These are phyloP conservation scores for Baorangia bicolor DNA, from an alignment of 768 basidiomycete genomes.

Conservation along the genomic window DNA sequence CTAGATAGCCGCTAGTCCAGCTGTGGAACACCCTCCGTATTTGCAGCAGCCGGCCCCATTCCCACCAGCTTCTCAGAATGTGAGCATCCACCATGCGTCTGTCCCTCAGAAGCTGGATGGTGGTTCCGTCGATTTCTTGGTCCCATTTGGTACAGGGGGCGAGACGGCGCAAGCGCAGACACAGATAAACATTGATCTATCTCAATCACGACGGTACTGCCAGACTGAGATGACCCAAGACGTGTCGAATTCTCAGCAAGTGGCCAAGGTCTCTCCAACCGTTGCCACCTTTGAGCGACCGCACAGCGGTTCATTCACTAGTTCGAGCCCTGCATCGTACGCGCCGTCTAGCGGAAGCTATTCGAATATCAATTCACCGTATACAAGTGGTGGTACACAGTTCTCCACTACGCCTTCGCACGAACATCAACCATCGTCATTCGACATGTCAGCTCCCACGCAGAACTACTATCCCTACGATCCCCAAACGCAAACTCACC, in stretches of 20 bases:
- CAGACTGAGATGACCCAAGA: conserved; percentile 15
- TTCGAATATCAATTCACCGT: conserved; percentile 27
- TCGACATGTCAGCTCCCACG: conserved; percentile 18
- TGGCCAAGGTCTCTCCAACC: conserved; percentile 4
- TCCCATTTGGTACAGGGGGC: conserved; percentile 22
- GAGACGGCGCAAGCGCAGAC: conserved; percentile 13
- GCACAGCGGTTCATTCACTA: conserved; percentile 18
- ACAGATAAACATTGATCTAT: conserved; percentile 14
- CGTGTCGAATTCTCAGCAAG: conserved; percentile 2
- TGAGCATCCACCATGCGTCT: neutral
- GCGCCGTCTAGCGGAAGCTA: conserved; percentile 25
- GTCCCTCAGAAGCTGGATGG: conserved; percentile 18
- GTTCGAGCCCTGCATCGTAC: conserved; percentile 27
- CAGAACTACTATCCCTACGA: conserved; percentile 25
- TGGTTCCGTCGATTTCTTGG: conserved; percentile 21
- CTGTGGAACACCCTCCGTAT: conserved; percentile 11
- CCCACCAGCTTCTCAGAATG: conserved; percentile 3
- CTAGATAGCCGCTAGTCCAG: conserved; percentile 11
- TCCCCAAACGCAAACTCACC: conserved; percentile 10
- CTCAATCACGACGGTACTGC: conserved; percentile 16
- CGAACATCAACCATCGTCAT: conserved; percentile 22
- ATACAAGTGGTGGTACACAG: conserved; percentile 18
- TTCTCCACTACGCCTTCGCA: conserved; percentile 19
- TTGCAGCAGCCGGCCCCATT: conserved; percentile 15
- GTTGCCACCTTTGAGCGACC: conserved; percentile 22